phyloP scores from a whole-genome alignment of 768 basidiomycete genomes.

The Solioccasus polychromus region DNA sequence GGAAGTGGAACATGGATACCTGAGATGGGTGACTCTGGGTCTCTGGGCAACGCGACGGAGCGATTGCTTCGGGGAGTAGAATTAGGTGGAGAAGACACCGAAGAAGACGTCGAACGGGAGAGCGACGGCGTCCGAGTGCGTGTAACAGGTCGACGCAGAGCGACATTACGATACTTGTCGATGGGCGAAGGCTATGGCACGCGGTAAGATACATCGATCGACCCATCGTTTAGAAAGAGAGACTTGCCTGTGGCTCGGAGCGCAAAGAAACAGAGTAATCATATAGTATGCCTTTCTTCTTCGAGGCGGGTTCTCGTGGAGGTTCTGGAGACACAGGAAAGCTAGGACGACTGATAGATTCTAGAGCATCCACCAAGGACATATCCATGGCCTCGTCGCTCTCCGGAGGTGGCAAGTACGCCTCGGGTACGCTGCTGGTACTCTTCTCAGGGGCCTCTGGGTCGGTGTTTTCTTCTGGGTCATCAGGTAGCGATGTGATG shows the following conservation, averaged over 20 bases:
- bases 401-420: slow-evolving; percentile 49
- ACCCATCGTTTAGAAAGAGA: neutral
- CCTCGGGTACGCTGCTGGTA: slow-evolving; percentile 51
- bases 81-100: slow-evolving; percentile 53
- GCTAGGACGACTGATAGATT: slow-evolving; percentile 52
- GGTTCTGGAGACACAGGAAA: slow-evolving; percentile 44
- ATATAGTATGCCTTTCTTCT: slow-evolving; percentile 44
- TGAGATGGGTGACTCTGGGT: slow-evolving; percentile 47
- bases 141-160: slow-evolving; percentile 48
- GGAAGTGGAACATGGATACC: slow-evolving; percentile 50
- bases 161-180: slow-evolving; percentile 62
- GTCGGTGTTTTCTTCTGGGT: slow-evolving; percentile 33
- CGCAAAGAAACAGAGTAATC: slow-evolving; percentile 61
- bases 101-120: slow-evolving; percentile 54
- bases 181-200: slow-evolving; percentile 63
- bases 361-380: slow-evolving; percentile 57
- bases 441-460: slow-evolving; percentile 41
- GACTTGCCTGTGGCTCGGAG: slow-evolving; percentile 57
- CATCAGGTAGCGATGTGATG: slow-evolving; percentile 51
- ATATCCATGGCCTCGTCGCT: slow-evolving; percentile 40
- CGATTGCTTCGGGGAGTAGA: slow-evolving; percentile 61
- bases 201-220: neutral
- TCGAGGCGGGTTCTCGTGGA: slow-evolving; percentile 39
- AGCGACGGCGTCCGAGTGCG: slow-evolving; percentile 66
- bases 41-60: slow-evolving; percentile 40